Base-by-base conservation (phyloP, 768 basidiomycete genomes). In the Suillus paluster region DNA sequence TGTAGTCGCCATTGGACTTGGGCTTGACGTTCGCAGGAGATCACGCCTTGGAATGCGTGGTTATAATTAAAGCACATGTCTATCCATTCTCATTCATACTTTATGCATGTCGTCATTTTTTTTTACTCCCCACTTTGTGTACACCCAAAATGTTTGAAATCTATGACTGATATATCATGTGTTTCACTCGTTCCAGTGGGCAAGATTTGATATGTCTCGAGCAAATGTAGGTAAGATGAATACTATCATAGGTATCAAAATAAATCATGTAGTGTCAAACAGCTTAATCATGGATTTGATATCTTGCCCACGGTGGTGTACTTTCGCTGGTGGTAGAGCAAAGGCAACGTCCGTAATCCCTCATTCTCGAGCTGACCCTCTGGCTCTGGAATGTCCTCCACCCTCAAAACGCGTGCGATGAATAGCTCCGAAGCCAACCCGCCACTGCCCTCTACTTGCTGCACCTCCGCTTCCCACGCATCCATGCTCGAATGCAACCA, bases 331-430 rank as follows among this genome's bases (percentile, higher is more conserved):
- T 91, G 83, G 71, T 91, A 92, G 58, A 91, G 71, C 62, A 91
- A 74, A 3, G 90, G 90, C 41, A 83, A 69, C 55, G 74, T 79
- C 71, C 76, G 72, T 57, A 71, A 49, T 10, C 8, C 54, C 15
- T 65, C 64, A 48, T 63, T 61, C 41, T 65, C 63, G 8, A 64
- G 59, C 19, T 63, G 73, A 48, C 68, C 71, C 45, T 64, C 68
- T 9, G 58, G 45, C 49, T 68, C 58, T 39, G 73, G 68, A 0
- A 74, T 74, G 65, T 81, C 80, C 63, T 83, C 80, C 46, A 95
- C 88, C 30, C 86, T 76, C 34, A 86, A 74, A 12, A 96, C 93
- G n/a, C 82, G 78, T 15, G 92, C 94, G 64, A 96, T 86, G 74
- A 94, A 95, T 45, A 96, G 75, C 78, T 94, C 89, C 42, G 88